Conservation (phyloP, 2,329 filamentous ascomycete species). For the Coniochaeta hoffmannii region DNA sequence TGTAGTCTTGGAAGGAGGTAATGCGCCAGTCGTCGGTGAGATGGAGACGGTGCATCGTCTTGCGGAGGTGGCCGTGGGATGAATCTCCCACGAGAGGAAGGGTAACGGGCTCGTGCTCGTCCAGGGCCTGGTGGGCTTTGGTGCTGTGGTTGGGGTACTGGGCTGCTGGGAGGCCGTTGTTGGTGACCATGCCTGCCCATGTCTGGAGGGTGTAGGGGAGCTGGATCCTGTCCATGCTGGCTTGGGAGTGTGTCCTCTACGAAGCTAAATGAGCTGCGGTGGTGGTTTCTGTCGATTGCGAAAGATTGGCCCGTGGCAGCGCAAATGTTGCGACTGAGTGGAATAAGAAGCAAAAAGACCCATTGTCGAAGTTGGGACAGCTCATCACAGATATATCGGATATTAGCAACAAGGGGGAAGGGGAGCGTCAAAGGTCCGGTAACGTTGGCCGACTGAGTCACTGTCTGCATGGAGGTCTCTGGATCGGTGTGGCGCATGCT, state of each 20-base stretch:
- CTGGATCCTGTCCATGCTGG: neutral
- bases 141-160: neutral
- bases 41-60: neutral
- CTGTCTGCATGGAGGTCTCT: neutral
- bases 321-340: too few species aligned
- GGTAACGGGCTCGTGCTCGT: neutral
- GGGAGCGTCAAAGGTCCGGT: neutral
- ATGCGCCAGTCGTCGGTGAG: neutral
- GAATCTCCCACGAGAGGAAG: neutral
- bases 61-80: neutral
- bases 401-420: neutral
- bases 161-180: neutral
- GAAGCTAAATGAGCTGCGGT: neutral
- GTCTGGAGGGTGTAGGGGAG: slow-evolving; percentile 2
- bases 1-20: neutral
- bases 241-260: neutral
- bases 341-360: too few species aligned
- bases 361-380: too few species aligned
- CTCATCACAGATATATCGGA: neutral
- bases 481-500: too few species aligned
- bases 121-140: neutral
- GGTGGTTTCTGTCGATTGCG: too few species aligned
- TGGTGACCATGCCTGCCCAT: neutral
- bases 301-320: too few species aligned
- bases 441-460: neutral